Base-by-base conservation (phyloP, 371 early-diverging fungal species). In the Mortierella sp. region DNA sequence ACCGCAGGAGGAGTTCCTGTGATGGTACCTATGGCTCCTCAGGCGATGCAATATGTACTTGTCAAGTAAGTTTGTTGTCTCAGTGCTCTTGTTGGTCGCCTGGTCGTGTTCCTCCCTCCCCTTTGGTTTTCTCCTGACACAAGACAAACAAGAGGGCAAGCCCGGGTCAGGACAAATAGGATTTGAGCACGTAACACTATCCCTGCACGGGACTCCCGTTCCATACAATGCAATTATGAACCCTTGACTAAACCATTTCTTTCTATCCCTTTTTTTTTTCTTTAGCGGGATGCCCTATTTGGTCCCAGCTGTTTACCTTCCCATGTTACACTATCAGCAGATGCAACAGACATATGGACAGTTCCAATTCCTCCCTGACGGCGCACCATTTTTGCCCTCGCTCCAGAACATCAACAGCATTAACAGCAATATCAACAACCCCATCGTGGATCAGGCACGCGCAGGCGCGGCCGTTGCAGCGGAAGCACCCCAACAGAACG, bases 241-340 rank as follows among this genome's bases (percentile, higher is more conserved):
- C 75, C 72, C 73, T 29, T 49, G 63, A 60, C 54, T 74, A 71
- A 71, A 74, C 58, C 1, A 56, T 56, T 21, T 54, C 8, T 16
- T 35, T 6, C 48, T 14, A 14, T 48, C 43, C 44, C 21, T 49
- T 72, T 72, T 29, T 46, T 72, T 41, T 11, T 63, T 32, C 35
- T n/a, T 38, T 75, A 84, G 85, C 58, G 85, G 85, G 10, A 77
- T 84, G 81, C 85, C 85, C 35, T 84, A 84, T 63, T 70, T 84
- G 75, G 72, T 76, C 16, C 85, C 85, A 51, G 77, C 84, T 21
- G 70, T 63, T 3, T 80, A 74, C 44, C 65, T 80, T 60, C 71
- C 80, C 18, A 35, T 77, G 58, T 76, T 84, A 32, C 75, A 75
- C 29, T 70, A 73, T 6, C 84, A 84, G 51, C 77, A 72, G 49